Evolutionary conservation across 495 filamentous ascomycete species (phyloP).

Genomic region (Physcia stellaris): DNA sequence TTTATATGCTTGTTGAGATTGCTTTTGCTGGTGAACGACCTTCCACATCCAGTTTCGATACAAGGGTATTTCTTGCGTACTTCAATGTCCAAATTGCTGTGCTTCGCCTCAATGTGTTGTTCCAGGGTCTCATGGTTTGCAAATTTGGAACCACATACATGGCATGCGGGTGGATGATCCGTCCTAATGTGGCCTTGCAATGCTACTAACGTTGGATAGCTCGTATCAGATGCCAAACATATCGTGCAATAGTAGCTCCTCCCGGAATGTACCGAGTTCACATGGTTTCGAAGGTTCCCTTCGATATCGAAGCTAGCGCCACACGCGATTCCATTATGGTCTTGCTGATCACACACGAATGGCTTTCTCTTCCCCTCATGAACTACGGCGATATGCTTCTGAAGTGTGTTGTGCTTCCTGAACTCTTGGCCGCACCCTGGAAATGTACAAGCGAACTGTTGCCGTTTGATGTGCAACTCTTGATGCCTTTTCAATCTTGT

Average conservation of each 20-base stretch:
- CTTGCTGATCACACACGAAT: conserved; percentile 44
- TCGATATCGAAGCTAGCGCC: conserved; percentile 55
- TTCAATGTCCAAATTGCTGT: conserved; percentile 45
- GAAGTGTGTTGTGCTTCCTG: conserved; percentile 76
- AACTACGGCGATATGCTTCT: conserved; percentile 59
- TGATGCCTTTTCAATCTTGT: conserved; percentile 58
- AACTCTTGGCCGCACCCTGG: conserved; percentile 68
- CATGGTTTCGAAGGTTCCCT: conserved; percentile 54
- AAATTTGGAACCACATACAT: conserved; percentile 53
- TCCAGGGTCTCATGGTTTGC: conserved; percentile 46
- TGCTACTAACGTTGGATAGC: conserved; percentile 57
- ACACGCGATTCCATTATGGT: conserved; percentile 47
- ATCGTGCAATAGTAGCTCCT: conserved; percentile 59
- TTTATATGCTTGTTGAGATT: conserved; percentile 71
- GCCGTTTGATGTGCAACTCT: conserved; percentile 50
- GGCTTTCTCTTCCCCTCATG: conserved; percentile 55
- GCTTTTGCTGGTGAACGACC: conserved; percentile 59
- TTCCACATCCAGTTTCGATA: conserved; percentile 47
- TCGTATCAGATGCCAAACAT: conserved; percentile 32
- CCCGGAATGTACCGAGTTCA: conserved; percentile 52
- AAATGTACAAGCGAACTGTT: conserved; percentile 58
- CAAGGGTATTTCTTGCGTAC: conserved; percentile 48
- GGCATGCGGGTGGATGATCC: conserved; percentile 61
- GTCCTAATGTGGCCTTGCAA: conserved; percentile 57
- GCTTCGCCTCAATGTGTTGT: conserved; percentile 54